These are phyloP conservation scores for Citrus inodora DNA, from an alignment of 345 rosid species.

Conservation along the genomic window DNA sequence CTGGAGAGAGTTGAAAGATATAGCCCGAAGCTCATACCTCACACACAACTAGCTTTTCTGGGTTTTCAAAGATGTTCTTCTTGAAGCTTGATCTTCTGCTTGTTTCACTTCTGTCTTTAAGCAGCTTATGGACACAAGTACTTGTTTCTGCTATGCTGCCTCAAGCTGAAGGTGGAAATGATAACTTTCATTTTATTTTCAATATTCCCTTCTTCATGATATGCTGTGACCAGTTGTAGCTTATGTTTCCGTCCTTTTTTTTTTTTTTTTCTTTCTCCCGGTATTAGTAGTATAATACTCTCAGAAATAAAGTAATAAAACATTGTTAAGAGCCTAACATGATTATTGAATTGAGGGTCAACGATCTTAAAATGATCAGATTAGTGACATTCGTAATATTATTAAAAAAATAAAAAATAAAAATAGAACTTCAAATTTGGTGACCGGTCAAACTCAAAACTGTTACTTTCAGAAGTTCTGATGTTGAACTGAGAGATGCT, in stretches of 20 bases:
- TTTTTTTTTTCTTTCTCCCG: too few species aligned
- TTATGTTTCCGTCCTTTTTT: background rate
- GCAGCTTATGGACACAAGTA: slow-evolving; percentile 14
- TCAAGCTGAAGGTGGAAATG: slow-evolving; percentile 36
- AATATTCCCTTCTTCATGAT: background rate
- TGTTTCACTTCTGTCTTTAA: slow-evolving; percentile 9
- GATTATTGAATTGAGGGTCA: background rate
- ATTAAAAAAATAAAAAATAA: too few species aligned
- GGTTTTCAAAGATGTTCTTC: background rate
- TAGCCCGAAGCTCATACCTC: background rate
- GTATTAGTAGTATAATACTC: background rate
- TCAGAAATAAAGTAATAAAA: background rate
- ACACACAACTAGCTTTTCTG: background rate
- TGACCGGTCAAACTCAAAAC: background rate
- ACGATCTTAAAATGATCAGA: background rate
- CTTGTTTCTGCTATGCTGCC: slow-evolving; percentile 29
- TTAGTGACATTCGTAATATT: too few species aligned
- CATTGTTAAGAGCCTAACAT: background rate
- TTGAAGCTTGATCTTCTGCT: background rate
- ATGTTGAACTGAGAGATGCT: background rate
- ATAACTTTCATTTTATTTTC: background rate
- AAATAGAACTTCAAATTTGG: background rate
- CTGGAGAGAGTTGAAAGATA: background rate
- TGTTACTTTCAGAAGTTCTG: background rate
- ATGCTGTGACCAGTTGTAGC: background rate